These are phyloP conservation scores for Litsea cubeba DNA, from an alignment of 164 flowering plant species.

Conservation along the genomic window DNA sequence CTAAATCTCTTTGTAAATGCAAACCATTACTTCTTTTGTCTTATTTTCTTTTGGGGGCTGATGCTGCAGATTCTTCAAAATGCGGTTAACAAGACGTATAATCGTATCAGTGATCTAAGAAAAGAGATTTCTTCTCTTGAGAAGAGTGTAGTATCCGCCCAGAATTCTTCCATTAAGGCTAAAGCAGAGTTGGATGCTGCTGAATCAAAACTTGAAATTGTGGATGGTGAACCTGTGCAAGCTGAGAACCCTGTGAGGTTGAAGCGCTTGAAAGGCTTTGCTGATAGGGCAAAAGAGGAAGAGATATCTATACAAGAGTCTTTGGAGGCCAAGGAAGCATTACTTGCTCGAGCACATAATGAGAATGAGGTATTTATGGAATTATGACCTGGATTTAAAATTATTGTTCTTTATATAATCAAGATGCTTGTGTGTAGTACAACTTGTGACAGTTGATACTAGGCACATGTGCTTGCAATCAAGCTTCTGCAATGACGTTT, in stretches of 20 bases:
- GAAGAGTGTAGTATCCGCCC: constrained; percentile 50
- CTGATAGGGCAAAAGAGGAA: constrained; percentile 65
- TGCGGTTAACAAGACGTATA: constrained; percentile 80
- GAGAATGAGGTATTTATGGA: constrained; percentile 71
- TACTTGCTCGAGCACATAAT: constrained; percentile 67
- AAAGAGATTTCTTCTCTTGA: constrained; percentile 69
- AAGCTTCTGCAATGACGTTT: background rate
- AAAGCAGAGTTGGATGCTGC: constrained; percentile 67
- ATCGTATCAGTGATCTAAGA: constrained; percentile 81
- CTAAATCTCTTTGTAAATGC: too few species aligned
- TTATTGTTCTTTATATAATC: background rate
- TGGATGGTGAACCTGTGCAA: constrained; percentile 89
- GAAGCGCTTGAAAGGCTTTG: constrained; percentile 65
- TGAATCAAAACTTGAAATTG: constrained; percentile 72
- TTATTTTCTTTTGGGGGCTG: background rate
- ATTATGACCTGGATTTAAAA: background rate
- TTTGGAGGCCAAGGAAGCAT: constrained; percentile 90
- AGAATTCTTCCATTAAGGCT: constrained; percentile 57
- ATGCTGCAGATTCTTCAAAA: constrained; percentile 73
- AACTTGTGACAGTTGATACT: too few species aligned
- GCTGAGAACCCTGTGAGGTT: constrained; percentile 79
- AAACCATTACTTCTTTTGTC: too few species aligned
- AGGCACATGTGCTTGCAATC: background rate
- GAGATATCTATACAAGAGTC: constrained; percentile 63
- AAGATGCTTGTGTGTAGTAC: background rate